Base-by-base conservation (phyloP, 805 yeast species). In the Wickerhamiella spandovensis region DNA sequence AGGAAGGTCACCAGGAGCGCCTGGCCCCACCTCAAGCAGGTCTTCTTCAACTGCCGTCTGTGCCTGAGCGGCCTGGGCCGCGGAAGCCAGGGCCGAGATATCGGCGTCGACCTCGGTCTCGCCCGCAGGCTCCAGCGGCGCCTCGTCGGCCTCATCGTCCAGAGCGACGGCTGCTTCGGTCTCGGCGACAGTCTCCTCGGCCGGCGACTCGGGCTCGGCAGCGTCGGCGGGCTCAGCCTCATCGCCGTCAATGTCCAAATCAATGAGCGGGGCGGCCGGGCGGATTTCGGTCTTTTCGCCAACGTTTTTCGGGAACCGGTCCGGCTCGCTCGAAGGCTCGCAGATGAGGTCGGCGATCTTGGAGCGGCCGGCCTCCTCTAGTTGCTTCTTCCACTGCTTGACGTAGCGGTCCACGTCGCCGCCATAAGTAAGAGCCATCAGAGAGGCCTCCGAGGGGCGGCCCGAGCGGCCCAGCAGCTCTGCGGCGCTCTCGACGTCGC, bases 381-480 rank as follows among this genome's bases (percentile, higher is more conserved):
- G 72, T 43, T 72, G 64, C 15, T 71, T 65, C 66, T 84, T 84
- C 97, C 98, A 90, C 51, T 68, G 64, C 12, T 69, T 67, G 35
- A 85, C 77, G 24, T 80, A 64, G 51, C 72, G 73, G 15, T 61
- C 63, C 10, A 70, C 72, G 48, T 70, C 69, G 17, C 69, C 72
- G 42, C 79, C 79, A 62, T 87, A 92, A 37, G 92, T 81, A 45
- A 75, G 71, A 37, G 84, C 84, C 56, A 92, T 76, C 54, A 92
- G 64, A 2, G 96, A 76, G 30, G 96, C 96, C 67, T 92, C 98
- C 1, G 95, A 73, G 52, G 72, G 72, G 63, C 95, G 77, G 38
- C 77, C 84, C 48, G 86, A 75, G 61, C 75, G 72, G 45, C 76
- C 72, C 58, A 92, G 74, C 56, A 92, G 70, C 21, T 77, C 76